A percentile compares a stretch with the other conserved stretches of the same genome.
Evolutionary conservation across 2,329 filamentous ascomycete genomes (phyloP).

Genomic region (Cercospora zeae-maydis): DNA sequence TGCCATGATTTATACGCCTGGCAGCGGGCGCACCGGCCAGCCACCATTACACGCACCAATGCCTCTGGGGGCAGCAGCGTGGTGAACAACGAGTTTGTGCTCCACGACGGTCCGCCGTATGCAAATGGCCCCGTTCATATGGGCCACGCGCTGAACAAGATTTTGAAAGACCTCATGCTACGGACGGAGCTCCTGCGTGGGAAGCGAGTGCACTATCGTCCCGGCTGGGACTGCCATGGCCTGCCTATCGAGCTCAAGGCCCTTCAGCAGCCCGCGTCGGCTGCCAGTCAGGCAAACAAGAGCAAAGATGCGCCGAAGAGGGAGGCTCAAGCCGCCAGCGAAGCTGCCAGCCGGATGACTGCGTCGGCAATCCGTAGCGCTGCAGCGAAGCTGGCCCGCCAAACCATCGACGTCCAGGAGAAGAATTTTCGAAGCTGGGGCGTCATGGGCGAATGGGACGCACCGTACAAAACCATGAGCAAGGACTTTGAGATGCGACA

Average conservation of each 20-base stretch:
- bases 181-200: conserved; percentile 77
- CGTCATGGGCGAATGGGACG: conserved; percentile 78
- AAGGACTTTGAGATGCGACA: conserved; percentile 69
- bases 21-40: conserved; percentile 57
- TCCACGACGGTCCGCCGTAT: conserved; percentile 96
- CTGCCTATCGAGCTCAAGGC: conserved; percentile 96
- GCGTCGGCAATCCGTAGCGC: conserved; percentile 59
- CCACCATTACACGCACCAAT: conserved; percentile 38
- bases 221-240: conserved; percentile 97
- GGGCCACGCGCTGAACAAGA: conserved; percentile 94
- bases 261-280: conserved; percentile 55
- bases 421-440: conserved; percentile 68
- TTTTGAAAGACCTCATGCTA: conserved; percentile 90
- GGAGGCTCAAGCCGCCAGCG: conserved; percentile 34
- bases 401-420: conserved; percentile 70
- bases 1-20: conserved; percentile 86
- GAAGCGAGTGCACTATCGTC: conserved; percentile 72
- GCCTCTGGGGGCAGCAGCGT: conserved; percentile 17
- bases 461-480: conserved; percentile 76
- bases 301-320: conserved; percentile 28
- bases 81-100: conserved; percentile 62
- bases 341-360: conserved; percentile 36
- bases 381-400: conserved; percentile 63
- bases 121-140: conserved; percentile 90
- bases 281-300: conserved; percentile 28